These are phyloP conservation scores for Pleurotus sapidus DNA, from an alignment of 768 basidiomycete genomes.

Conservation along the genomic window DNA sequence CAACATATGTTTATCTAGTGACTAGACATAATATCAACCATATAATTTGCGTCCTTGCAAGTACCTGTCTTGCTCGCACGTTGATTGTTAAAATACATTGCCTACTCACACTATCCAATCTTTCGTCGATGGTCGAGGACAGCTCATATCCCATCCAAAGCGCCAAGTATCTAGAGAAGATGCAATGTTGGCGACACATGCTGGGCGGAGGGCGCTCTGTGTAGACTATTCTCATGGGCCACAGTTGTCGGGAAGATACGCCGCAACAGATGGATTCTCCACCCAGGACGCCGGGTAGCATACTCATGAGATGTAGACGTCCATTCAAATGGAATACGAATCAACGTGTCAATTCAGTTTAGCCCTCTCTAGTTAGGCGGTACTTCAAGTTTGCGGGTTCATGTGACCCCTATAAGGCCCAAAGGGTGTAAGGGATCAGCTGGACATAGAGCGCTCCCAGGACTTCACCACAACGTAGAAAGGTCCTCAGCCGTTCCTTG, in stretches of 20 bases:
- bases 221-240: too few species aligned
- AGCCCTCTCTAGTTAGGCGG: background rate
- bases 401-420: slow-evolving; percentile 23
- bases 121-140: too few species aligned
- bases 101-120: background rate
- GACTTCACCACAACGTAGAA: background rate
- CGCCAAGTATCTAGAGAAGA: too few species aligned
- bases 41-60: too few species aligned
- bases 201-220: too few species aligned
- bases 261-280: too few species aligned
- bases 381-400: background rate
- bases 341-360: slow-evolving; percentile 4
- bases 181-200: too few species aligned
- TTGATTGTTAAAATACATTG: background rate
- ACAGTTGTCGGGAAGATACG: too few species aligned
- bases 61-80: background rate
- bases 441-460: slow-evolving; percentile 16
- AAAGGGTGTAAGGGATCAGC: slow-evolving; percentile 24
- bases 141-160: too few species aligned
- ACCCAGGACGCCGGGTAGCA: too few species aligned
- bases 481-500: slow-evolving; percentile 21
- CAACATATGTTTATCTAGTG: too few species aligned
- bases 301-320: background rate
- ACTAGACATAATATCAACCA: too few species aligned
- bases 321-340: background rate